Base-by-base conservation (phyloP, 2,329 filamentous ascomycete species). In the Beauveria rudraprayagi region DNA sequence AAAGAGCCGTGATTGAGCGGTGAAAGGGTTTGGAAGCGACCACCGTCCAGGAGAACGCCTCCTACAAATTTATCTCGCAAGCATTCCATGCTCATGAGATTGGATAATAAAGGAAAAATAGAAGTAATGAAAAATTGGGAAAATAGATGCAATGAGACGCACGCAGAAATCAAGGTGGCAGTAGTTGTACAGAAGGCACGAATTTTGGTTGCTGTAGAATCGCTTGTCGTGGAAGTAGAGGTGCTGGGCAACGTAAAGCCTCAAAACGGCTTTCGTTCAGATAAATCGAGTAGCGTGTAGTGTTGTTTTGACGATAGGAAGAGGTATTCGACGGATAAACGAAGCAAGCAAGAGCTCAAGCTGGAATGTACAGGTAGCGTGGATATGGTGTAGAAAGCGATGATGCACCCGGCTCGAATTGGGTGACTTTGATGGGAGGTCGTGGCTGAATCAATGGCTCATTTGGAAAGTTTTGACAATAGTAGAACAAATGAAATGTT, bases 1-100 rank as follows among this genome's bases (percentile, higher is more conserved):
- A 97, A 99, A 61, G 94, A 97, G 68, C 94, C 94, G 83, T 97
- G 92, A 73, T 99, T 99, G 78, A 99, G 89, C 62, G 94, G 92
- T 67, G 92, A 90, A 71, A 97, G 83, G 61, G 92, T 96, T 77
- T 90, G 82, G 75, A 94, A 99, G 67, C 94, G 92, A 74, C 91
- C 92, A 17, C 57, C 61, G 73, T 90, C 87, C 72, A 96, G 86
- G 72, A 96, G 78, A 76, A 89, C 84, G 75, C 89, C 91, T 75
- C 86, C 81, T 71, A 86, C 80, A 77, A 96, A 94, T 71, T 86
- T 83, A 77, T 92, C 86, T 78, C 87, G 86, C 81, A 96, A 85
- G 81, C 91, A 96, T 78, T 92, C 90, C 91, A 96, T 81, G 70
- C 70, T 71, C 67, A 22, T 62, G 59, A 61, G 57, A 57, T 63